phyloP scores from a whole-genome alignment of 2,329 filamentous ascomycete species.

The Cordyceps tenuipes region DNA sequence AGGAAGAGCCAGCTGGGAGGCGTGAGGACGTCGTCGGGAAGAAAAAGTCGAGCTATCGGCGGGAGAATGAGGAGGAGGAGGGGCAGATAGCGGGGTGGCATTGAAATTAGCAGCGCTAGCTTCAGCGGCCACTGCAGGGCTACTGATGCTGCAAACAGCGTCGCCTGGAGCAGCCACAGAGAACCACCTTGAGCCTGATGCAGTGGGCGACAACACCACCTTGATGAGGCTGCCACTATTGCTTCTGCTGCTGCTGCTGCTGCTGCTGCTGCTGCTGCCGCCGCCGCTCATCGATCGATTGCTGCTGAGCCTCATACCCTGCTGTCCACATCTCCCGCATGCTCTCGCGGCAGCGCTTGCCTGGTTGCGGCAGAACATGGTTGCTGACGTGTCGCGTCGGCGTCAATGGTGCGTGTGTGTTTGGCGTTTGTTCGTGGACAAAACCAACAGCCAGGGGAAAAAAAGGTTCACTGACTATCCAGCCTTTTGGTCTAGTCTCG shows the following conservation, averaged over 20 bases:
- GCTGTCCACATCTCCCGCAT: not conserved
- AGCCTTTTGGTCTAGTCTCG: not conserved
- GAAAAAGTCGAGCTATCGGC: conserved; percentile 1
- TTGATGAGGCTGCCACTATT: not conserved
- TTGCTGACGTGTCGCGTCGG: not conserved
- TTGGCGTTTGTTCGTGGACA: not conserved
- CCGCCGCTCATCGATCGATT: not conserved
- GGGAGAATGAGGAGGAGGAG: not conserved
- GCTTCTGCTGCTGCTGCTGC: not conserved
- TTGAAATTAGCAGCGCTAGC: not conserved
- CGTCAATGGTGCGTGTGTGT: not conserved
- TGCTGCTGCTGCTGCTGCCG: not conserved
- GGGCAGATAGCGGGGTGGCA: not conserved
- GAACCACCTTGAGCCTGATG: not conserved
- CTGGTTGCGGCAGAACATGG: conserved; percentile 8
- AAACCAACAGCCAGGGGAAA: not conserved
- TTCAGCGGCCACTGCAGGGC: not conserved
- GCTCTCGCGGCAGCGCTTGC: conserved; percentile 2
- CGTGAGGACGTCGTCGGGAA: not conserved
- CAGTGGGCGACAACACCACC: not conserved
- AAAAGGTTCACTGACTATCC: not conserved
- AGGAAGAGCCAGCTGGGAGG: not conserved
- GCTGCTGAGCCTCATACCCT: not conserved
- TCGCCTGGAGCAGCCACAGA: not conserved
- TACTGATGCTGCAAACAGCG: not conserved